Conservation (phyloP, 1,284 basidiomycete species). For the Waitea zeae region DNA sequence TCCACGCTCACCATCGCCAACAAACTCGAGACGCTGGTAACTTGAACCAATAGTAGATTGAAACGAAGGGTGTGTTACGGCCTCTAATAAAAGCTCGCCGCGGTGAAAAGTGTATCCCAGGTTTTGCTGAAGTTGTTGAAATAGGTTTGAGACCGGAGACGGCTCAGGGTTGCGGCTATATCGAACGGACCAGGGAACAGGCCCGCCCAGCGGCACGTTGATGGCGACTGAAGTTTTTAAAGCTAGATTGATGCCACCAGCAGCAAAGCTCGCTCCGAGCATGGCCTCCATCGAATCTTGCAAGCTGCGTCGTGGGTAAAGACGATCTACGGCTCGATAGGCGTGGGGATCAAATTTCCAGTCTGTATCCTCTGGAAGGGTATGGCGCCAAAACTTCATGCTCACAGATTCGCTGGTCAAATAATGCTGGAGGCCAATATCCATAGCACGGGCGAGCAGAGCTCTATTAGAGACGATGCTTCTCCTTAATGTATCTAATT, state of each 20-base stretch:
- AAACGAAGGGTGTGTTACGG: slow-evolving; percentile 70
- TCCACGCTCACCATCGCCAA: slow-evolving; percentile 56
- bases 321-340: slow-evolving; percentile 14
- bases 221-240: slow-evolving; percentile 45
- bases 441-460: slow-evolving; percentile 46
- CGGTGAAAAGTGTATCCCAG: slow-evolving; percentile 59
- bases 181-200: slow-evolving; percentile 38
- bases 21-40: slow-evolving; percentile 73
- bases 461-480: slow-evolving; percentile 51
- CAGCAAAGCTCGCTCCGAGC: slow-evolving; percentile 54
- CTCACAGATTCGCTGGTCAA: slow-evolving; percentile 40
- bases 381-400: slow-evolving; percentile 44
- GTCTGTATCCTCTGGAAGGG: slow-evolving; percentile 17
- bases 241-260: slow-evolving; percentile 52
- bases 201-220: slow-evolving; percentile 54
- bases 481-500: slow-evolving; percentile 46
- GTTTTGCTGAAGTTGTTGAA: slow-evolving; percentile 35
- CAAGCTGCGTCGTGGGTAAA: slow-evolving; percentile 47
- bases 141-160: slow-evolving; percentile 24
- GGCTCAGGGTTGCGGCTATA: slow-evolving; percentile 19
- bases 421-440: slow-evolving; percentile 41
- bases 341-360: slow-evolving; percentile 13
- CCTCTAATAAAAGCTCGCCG: slow-evolving; percentile 48
- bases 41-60: slow-evolving; percentile 32
- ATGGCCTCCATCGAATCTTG: slow-evolving; percentile 79